A percentile compares a stretch with the other conserved stretches of the same genome.
phyloP scores from a whole-genome alignment of 73 alveolate species.

The Paramecium primaurelia region DNA sequence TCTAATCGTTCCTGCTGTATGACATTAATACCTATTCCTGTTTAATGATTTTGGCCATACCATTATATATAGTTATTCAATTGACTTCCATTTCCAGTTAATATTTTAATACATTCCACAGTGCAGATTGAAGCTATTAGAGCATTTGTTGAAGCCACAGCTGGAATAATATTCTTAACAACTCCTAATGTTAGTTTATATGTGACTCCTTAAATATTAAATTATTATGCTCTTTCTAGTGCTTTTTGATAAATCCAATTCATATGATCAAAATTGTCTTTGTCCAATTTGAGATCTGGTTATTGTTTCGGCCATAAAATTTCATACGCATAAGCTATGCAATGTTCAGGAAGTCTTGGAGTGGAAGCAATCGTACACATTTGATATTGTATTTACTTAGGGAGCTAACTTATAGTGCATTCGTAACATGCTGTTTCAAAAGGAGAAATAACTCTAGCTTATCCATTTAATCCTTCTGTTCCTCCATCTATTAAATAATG shows the following conservation, averaged over 20 bases:
- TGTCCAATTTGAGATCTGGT: conserved; percentile 79
- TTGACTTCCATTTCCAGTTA: conserved; percentile 15
- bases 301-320: conserved; percentile 81
- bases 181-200: conserved; percentile 97
- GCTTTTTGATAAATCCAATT: conserved; percentile 99
- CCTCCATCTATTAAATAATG: conserved; percentile 98
- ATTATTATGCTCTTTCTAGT: conserved; percentile 94
- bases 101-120: conserved; percentile 91
- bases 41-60: neutral
- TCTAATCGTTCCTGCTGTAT: neutral
- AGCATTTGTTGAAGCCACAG: conserved; percentile 99
- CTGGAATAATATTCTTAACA: conserved; percentile 97
- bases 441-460: conserved; percentile 91
- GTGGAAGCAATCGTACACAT: conserved; percentile 99
- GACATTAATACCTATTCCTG: neutral
- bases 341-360: conserved; percentile 99
- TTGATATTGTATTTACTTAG: conserved; percentile 83
- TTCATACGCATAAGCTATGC: conserved; percentile 91
- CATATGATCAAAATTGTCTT: conserved; percentile 97
- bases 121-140: conserved; percentile 97
- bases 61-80: neutral
- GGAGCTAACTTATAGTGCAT: conserved; percentile 77
- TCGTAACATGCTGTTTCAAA: conserved; percentile 84
- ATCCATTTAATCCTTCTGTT: conserved; percentile 99
- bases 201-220: conserved; percentile 97